Base-by-base conservation (phyloP, 169 alveolate species). In the Plasmodium ovale region DNA sequence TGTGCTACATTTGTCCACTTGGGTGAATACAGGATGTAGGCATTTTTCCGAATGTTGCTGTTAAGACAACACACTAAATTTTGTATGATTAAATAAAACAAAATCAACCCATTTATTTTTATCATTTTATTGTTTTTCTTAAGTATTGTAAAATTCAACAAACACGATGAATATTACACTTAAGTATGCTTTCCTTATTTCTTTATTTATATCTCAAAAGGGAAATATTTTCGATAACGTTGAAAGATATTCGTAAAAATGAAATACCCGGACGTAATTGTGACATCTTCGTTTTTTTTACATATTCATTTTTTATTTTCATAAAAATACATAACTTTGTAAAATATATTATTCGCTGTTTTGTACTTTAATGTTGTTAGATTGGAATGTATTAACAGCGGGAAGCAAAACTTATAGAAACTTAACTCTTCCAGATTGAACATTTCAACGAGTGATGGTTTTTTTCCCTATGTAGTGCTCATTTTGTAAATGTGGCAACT, bases 11-110 rank as follows among this genome's bases (percentile, higher is more conserved):
- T 82, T 42, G 71, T 51, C 35, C 53, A 65, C 29, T 65, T 54
- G 25, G 90, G 90, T 2, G 90, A 47, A 33, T 82, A 53, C 33
- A 82, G 29, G 12, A 82, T 82, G 37, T 82, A 82, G 37, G 90
- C 90, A 42, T 44, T 65, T 82, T 82, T 82, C 73, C 82, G 33
- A 21, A 54, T 4, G 71, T 65, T 53, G 62, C 82, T 54, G 35
- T 82, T 82, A 82, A 82, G 90, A 65, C 90, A 82, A 33, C 47
- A 49, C 16, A 82, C 71, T 42, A 82, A 82, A 82, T 82, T 51
- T 25, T 49, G 56, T 33, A 67, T 14, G 39, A 53, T 49, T 39
- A 65, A 27, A 56, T 47, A 82, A 65, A 67, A 39, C 12, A 82
- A 65, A 82, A 82, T 23, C 7, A 82, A 33, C 19, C 71, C 65